These are phyloP conservation scores for Haplosporangium sp. DNA, from an alignment of 371 early-diverging fungal species.

Conservation along the genomic window DNA sequence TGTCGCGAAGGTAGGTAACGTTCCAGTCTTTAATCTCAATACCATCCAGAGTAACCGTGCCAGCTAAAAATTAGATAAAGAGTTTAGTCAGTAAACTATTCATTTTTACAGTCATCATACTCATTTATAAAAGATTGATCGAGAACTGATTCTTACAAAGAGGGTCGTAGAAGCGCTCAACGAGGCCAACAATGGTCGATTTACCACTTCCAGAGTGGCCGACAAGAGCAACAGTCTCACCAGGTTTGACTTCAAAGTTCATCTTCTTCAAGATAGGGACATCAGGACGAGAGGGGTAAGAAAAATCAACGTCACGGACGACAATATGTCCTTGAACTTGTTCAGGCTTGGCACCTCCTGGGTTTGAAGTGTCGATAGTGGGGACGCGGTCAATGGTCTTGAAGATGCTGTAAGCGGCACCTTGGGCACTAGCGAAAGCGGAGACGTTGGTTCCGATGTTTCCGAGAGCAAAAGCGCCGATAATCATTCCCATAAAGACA, in stretches of 20 bases:
- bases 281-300: slow-evolving; percentile 79
- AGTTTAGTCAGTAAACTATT: too few relatives aligned
- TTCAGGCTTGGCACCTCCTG: slow-evolving; percentile 64
- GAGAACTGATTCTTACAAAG: slow-evolving; percentile 29
- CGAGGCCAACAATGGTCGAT: slow-evolving; percentile 85
- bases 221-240: slow-evolving; percentile 79
- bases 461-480: slow-evolving; percentile 60
- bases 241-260: slow-evolving; percentile 71
- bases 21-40: slow-evolving; percentile 75
- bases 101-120: too few relatives aligned
- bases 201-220: slow-evolving; percentile 90
- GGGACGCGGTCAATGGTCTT: slow-evolving; percentile 82
- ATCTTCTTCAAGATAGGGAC: slow-evolving; percentile 71
- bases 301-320: slow-evolving; percentile 74
- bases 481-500: slow-evolving; percentile 75
- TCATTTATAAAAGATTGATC: not conserved
- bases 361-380: slow-evolving; percentile 68
- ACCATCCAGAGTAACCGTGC: slow-evolving; percentile 79
- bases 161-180: slow-evolving; percentile 92
- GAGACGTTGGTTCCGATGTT: slow-evolving; percentile 69
- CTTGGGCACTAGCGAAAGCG: slow-evolving; percentile 72
- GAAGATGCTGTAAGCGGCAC: slow-evolving; percentile 79
- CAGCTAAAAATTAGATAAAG: slow-evolving; percentile 41
- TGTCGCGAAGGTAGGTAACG: slow-evolving; percentile 77
- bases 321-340: slow-evolving; percentile 72